Base-by-base conservation (phyloP, 805 yeast species). In the Candida ipomoeae region DNA sequence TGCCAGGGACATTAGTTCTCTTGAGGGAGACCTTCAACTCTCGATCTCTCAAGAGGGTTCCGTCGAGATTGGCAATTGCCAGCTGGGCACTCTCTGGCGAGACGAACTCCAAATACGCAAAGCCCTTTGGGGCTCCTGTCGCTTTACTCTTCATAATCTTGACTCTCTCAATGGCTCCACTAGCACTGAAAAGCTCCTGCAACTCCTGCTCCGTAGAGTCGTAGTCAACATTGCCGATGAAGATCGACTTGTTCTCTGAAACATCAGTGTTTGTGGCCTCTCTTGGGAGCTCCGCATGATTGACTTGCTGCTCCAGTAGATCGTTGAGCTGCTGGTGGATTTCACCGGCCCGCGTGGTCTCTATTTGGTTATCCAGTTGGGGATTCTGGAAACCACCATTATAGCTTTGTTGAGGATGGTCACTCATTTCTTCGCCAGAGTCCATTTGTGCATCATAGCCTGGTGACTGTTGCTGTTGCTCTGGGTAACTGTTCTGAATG, bases 71-170 rank as follows among this genome's bases (percentile, higher is more conserved):
- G 6, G 66, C 69, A 39, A 88, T 73, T 1, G 96, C 95, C 53
- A 78, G 74, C 17, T 79, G 71, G 6, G 87, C 90, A 11, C 78
- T 74, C n/a, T 76, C 74, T 11, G 81, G 78, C 60, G 80, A 86
- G n/a, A 83, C 78, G 62, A 88, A 89, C 65, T 89, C 96, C 54
- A 89, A 77, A 65, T 88, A 89, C 1, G 96, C 96, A 69, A 78
- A 88, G 1, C 96, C 96, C 67, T 85, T 85, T 40, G 96, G 94
- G 55, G 80, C 84, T 6, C 96, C 95, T 0, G 94, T 83, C 58
- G 71, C 67, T 65, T 83, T 85, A 68, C 89, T 87, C 50, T 80
- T 73, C 65, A 85, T 69, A 43, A 89, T 88, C 3, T 94, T 88
- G 33, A 89, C 89, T 59, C 96, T 78, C 62, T 86, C 84, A 48